Conservation (phyloP, 495 filamentous ascomycete species). For the Xylaria longipes region DNA sequence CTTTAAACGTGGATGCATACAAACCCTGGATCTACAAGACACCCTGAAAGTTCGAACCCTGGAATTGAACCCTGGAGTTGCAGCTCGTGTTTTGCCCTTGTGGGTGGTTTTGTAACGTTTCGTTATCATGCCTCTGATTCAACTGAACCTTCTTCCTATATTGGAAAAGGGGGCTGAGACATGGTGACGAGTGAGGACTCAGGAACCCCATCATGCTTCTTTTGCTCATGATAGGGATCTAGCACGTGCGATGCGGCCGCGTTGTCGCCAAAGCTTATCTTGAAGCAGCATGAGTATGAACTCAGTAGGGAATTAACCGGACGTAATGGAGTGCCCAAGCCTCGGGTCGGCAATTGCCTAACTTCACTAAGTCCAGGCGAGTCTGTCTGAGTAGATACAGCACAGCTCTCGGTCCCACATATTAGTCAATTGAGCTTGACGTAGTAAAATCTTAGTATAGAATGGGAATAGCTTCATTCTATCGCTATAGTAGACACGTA, state of each 20-base stretch:
- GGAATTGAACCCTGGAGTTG: conserved; percentile 22
- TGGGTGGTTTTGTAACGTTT: conserved; percentile 16
- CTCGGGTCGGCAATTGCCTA: conserved; percentile 10
- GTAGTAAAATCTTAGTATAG: background rate
- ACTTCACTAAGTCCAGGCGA: background rate
- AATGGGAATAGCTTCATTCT: conserved; percentile 6
- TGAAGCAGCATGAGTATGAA: background rate
- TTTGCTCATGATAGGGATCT: background rate
- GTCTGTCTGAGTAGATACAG: background rate
- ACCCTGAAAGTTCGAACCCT: conserved; percentile 3
- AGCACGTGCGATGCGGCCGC: background rate
- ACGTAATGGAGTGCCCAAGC: background rate
- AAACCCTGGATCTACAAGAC: conserved; percentile 9
- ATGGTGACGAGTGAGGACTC: background rate
- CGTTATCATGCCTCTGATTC: background rate
- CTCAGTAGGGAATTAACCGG: background rate
- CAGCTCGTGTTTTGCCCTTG: conserved; percentile 1
- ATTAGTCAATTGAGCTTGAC: background rate
- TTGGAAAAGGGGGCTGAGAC: conserved; percentile 14
- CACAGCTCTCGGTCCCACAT: background rate
- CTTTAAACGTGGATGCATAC: conserved; percentile 1
- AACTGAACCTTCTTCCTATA: background rate
- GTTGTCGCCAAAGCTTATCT: background rate
- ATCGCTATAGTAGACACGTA: background rate
- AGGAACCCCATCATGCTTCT: background rate